These are phyloP conservation scores for Tulasnella sp. DNA, from an alignment of 768 basidiomycete species.

Conservation along the genomic window DNA sequence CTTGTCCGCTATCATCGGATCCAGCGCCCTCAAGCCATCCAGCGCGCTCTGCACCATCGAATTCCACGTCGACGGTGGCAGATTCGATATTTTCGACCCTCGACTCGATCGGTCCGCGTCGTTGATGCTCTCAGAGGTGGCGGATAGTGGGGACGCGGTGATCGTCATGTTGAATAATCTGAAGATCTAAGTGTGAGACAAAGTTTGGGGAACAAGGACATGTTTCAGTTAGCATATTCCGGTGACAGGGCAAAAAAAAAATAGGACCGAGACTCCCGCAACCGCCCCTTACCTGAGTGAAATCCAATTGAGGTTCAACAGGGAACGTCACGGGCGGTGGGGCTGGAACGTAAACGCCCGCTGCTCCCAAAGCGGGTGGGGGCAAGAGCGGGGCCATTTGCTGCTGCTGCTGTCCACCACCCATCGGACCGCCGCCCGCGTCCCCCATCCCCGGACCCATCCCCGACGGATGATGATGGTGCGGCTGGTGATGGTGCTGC, in stretches of 20 bases:
- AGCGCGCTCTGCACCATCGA: slow-evolving; percentile 10
- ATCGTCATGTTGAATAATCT: slow-evolving; percentile 1
- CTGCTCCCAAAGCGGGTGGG: background rate
- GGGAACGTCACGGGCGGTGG: background rate
- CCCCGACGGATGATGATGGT: background rate
- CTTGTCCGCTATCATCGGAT: slow-evolving; percentile 9
- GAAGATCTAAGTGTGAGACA: background rate
- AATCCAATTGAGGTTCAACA: background rate
- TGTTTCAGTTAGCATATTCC: too few species aligned
- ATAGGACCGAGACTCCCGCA: background rate
- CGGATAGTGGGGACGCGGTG: background rate
- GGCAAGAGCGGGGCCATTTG: background rate
- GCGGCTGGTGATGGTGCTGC: background rate
- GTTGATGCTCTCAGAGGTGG: background rate
- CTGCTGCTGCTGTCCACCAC: background rate
- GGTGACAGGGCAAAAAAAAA: background rate
- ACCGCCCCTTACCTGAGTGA: background rate
- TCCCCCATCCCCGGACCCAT: background rate
- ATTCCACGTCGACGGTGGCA: slow-evolving; percentile 1
- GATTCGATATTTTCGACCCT: background rate
- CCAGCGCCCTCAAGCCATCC: slow-evolving; percentile 5
- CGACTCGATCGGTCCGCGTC: background rate
- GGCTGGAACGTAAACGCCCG: background rate
- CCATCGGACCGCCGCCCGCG: background rate
- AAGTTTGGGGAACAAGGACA: background rate